Evolutionary conservation across 2,329 filamentous ascomycete genomes (phyloP).

Genomic region (Venturia asperata): DNA sequence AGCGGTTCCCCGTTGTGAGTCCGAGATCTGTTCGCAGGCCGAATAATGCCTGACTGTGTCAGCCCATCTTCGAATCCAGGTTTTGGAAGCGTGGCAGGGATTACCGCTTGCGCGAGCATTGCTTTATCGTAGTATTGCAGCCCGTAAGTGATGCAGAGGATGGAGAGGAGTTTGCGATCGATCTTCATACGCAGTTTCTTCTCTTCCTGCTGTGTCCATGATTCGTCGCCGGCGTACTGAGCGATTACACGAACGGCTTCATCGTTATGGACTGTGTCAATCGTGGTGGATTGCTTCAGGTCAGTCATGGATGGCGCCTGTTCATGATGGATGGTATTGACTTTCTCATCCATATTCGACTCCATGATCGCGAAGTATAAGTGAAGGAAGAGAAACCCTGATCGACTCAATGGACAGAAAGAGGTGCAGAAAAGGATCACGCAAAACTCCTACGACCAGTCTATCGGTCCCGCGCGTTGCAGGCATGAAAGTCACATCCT

Average conservation of each 20-base stretch:
- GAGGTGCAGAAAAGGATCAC: background rate
- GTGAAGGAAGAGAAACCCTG: background rate
- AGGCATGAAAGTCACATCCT: background rate
- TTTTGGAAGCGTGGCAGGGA: background rate
- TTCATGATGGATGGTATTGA: constrained; percentile 9
- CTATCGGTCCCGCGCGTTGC: background rate
- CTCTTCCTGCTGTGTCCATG: constrained; percentile 40
- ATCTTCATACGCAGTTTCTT: constrained; percentile 38
- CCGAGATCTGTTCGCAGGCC: constrained; percentile 37
- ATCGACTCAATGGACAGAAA: background rate
- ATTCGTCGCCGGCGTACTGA: constrained; percentile 36
- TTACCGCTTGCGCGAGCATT: constrained; percentile 48
- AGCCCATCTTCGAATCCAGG: background rate
- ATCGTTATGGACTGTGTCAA: constrained; percentile 34
- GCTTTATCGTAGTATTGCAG: constrained; percentile 48
- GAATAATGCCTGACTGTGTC: constrained; percentile 33
- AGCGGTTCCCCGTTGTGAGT: constrained; percentile 37
- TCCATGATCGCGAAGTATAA: background rate
- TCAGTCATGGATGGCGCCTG: background rate
- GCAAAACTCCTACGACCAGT: background rate
- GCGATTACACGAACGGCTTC: constrained; percentile 38
- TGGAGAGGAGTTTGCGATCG: constrained; percentile 40
- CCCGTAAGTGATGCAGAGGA: constrained; percentile 41
- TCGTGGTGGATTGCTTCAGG: background rate
- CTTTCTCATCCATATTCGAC: background rate